A percentile compares a stretch with the other conserved stretches of the same genome.
phyloP scores from a whole-genome alignment of 73 alveolate species.

The Loxodes magnus region DNA sequence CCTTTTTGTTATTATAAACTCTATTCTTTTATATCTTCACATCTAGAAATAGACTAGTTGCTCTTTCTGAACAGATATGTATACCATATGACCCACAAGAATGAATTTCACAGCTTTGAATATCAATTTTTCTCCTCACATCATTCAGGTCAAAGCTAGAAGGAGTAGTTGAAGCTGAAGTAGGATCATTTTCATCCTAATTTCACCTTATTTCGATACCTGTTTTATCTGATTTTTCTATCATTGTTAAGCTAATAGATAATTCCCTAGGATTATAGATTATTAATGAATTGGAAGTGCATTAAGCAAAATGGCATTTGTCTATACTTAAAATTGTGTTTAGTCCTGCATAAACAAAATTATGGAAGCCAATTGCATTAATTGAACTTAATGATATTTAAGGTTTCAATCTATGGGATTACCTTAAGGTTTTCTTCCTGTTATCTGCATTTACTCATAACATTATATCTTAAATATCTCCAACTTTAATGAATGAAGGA shows the following conservation, averaged over 20 bases:
- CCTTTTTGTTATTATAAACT: not conserved
- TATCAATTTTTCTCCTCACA: not conserved
- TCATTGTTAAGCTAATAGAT: not conserved
- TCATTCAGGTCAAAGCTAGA: not conserved
- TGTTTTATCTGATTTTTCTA: not conserved
- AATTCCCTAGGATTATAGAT: conserved; percentile 16
- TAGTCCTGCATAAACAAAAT: conserved; percentile 12
- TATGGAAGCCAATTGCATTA: conserved; percentile 7
- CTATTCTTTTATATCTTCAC: not conserved
- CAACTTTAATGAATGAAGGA: not conserved
- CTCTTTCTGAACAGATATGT: not conserved
- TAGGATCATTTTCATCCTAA: not conserved
- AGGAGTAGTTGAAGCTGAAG: not conserved
- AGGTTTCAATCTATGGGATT: not conserved
- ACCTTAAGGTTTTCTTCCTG: not conserved
- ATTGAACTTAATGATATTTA: conserved; percentile 8
- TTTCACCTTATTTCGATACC: conserved; percentile 2
- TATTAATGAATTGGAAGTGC: not conserved
- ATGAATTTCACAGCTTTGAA: conserved; percentile 8
- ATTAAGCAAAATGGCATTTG: conserved; percentile 8
- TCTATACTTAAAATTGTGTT: conserved; percentile 5
- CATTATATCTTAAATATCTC: conserved; percentile 19
- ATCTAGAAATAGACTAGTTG: not conserved
- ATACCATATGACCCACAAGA: conserved; percentile 14
- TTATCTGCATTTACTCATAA: conserved; percentile 33